phyloP scores from a whole-genome alignment of 2,329 filamentous ascomycete genomes.

The Zasmidium angulare region DNA sequence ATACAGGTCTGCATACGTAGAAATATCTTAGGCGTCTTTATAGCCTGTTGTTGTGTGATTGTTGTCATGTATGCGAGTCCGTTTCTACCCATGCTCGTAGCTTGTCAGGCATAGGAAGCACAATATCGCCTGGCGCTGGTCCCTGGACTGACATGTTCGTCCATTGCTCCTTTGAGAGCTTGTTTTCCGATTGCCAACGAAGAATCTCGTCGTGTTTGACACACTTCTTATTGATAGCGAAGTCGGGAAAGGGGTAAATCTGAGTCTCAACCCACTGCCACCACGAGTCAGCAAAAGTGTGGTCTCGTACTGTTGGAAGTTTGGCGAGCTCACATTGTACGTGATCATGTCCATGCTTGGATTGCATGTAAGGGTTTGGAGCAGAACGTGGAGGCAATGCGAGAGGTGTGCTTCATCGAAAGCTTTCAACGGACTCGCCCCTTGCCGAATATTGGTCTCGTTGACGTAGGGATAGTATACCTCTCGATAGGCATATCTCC shows the following conservation, averaged over 20 bases:
- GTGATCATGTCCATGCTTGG: conserved; percentile 5
- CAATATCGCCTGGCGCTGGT: too few species aligned
- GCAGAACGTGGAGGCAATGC: conserved; percentile 3
- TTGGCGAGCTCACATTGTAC: neutral
- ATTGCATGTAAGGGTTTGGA: conserved; percentile 7
- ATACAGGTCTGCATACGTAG: too few species aligned
- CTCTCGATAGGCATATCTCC: conserved; percentile 4
- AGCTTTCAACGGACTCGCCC: too few species aligned
- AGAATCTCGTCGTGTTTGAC: conserved; percentile 1
- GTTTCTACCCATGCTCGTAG: too few species aligned
- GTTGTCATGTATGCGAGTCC: too few species aligned
- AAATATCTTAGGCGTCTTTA: too few species aligned
- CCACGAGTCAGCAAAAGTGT: neutral
- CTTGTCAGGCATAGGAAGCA: too few species aligned
- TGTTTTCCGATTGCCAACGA: conserved; percentile 1
- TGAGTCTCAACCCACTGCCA: conserved; percentile 6
- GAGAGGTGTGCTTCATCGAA: neutral
- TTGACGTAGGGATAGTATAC: conserved; percentile 3
- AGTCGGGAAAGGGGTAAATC: conserved; percentile 3
- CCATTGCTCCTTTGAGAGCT: conserved; percentile 3
- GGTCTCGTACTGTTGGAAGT: too few species aligned
- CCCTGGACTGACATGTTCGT: neutral
- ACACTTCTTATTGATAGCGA: conserved; percentile 8
- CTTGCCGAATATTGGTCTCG: neutral
- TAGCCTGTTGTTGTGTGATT: too few species aligned